Evolutionary conservation across 768 basidiomycete genomes (phyloP).

Genomic region (Termitomyces sp.): DNA sequence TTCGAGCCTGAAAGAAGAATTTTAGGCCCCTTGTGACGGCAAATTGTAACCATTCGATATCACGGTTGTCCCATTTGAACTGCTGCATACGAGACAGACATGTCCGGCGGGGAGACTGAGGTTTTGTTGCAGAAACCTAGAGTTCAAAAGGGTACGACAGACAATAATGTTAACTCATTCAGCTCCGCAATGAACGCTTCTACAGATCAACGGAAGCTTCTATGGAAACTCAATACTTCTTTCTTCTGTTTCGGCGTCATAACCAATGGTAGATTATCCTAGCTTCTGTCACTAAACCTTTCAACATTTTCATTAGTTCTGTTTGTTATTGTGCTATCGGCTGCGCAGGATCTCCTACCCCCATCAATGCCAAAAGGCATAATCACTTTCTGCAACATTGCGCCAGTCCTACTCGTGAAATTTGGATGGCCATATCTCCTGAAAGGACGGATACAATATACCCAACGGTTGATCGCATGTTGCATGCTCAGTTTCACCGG

Average conservation of each 20-base stretch:
- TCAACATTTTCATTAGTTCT: slow-evolving; percentile 47
- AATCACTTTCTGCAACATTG: slow-evolving; percentile 92
- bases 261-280: slow-evolving; percentile 65
- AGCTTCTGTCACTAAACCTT: background rate
- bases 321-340: slow-evolving; percentile 95
- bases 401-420: slow-evolving; percentile 82
- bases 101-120: background rate
- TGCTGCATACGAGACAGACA: background rate
- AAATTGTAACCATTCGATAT: too few species aligned
- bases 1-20: background rate
- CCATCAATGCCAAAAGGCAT: slow-evolving; percentile 91
- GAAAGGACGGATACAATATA: slow-evolving; percentile 82
- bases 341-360: slow-evolving; percentile 90
- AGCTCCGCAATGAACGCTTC: background rate
- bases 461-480: slow-evolving; percentile 70
- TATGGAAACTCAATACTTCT: slow-evolving; percentile 45
- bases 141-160: background rate
- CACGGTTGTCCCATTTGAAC: background rate
- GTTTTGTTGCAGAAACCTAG: background rate
- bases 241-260: slow-evolving; percentile 92
- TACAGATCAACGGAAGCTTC: slow-evolving; percentile 15
- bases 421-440: slow-evolving; percentile 89
- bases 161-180: background rate
- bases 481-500: slow-evolving; percentile 70
- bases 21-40: background rate